Evolutionary conservation across 768 basidiomycete genomes (phyloP), one percentile per base, ranked within the genome.

Genomic region (Sporobolomyces roseus): DNA sequence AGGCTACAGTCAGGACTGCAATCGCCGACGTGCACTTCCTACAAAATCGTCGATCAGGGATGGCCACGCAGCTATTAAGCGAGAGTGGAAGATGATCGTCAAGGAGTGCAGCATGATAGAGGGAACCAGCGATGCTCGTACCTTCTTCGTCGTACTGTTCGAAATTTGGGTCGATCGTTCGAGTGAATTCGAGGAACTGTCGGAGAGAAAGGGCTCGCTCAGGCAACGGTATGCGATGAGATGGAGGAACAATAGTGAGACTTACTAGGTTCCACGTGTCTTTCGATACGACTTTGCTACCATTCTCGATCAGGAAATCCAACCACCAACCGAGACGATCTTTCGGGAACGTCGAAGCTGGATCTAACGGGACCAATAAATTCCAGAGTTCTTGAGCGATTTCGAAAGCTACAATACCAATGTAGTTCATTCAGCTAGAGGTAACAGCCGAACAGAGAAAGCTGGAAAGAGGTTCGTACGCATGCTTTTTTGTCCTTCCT

Each of bases 1-100:
- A n/a, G n/a, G n/a, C n/a, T n/a, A n/a, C n/a, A n/a, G n/a, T n/a
- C n/a, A n/a, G n/a, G n/a, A n/a, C n/a, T n/a, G n/a, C n/a, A n/a
- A n/a, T 79, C 78, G 76, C 82, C 85, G 46, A 85, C 87, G 75
- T 82, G 87, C 62, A 83, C 85, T n/a, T n/a, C n/a, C n/a, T 21
- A 90, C 89, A 74, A 90, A 91, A 59, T 89, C 88, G 74, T 93
- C 90, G 70, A 92, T 88, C 29, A 87, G 83, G 43, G 89, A 90
- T 7, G 90, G 90, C 90, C 90, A 92, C 2, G 91, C 88, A 53
- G 84, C 90, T 90, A 75, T 9, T 4, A 1, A 23, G 19, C 33
- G 14, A 58, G 70, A 23, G 46, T 33, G 17, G 7, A 46, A 13
- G 23, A n/a, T n/a, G n/a, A n/a, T n/a, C n/a, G n/a, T n/a, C n/a